Evolutionary conservation across 768 basidiomycete genomes (phyloP).

Genomic region (Cubamyces sp.): DNA sequence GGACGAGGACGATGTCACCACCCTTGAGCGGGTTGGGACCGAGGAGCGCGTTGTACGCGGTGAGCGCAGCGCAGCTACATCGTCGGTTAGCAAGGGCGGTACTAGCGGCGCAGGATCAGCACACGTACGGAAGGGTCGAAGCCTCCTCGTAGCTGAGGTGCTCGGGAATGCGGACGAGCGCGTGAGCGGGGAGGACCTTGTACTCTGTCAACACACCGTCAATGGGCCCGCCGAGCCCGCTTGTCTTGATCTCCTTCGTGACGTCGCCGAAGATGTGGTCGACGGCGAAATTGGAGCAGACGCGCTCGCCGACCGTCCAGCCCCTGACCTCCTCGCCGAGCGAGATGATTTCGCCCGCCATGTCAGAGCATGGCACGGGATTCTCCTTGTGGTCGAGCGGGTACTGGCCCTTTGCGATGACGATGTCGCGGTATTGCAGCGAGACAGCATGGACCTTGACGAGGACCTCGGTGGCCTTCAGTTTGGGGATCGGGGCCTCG

Average conservation of each 20-base stretch:
- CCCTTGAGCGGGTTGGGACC: constrained; percentile 55
- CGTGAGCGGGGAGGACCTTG: constrained; percentile 31
- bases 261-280: constrained; percentile 53
- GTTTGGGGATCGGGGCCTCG: constrained; percentile 35
- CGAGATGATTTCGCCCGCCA: constrained; percentile 59
- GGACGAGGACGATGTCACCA: constrained; percentile 60
- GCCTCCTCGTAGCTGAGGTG: constrained; percentile 67
- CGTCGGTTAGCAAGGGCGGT: neutral
- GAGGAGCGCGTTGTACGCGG: constrained; percentile 63
- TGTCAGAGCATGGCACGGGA: constrained; percentile 45
- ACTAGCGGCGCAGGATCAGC: neutral
- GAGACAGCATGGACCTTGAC: constrained; percentile 62
- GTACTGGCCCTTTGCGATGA: constrained; percentile 45
- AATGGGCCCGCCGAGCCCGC: constrained; percentile 49
- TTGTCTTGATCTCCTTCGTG: constrained; percentile 38
- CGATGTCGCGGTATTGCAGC: constrained; percentile 56
- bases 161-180: constrained; percentile 54
- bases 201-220: constrained; percentile 53
- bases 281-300: constrained; percentile 54
- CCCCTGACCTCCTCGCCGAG: constrained; percentile 43
- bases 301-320: constrained; percentile 61
- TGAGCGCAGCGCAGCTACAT: constrained; percentile 58
- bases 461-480: constrained; percentile 52
- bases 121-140: constrained; percentile 59
- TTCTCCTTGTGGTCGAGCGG: constrained; percentile 39